phyloP scores from a whole-genome alignment of 73 alveolate species.

The Paramecium caudatum region DNA sequence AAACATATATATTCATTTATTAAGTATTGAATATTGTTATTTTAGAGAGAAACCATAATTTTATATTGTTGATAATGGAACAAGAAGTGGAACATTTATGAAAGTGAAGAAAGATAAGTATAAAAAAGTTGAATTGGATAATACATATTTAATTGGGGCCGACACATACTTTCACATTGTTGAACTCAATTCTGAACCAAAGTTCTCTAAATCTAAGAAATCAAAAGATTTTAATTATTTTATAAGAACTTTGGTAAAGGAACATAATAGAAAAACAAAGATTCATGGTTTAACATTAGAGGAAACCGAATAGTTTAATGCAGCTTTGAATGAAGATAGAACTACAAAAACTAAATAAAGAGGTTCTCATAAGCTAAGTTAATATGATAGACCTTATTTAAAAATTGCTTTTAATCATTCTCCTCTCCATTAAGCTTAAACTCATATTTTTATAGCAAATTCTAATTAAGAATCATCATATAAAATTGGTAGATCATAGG shows the following conservation, averaged over 20 bases:
- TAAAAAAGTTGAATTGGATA: neutral
- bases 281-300: constrained; percentile 35
- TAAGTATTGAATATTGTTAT: neutral
- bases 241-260: neutral
- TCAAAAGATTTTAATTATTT: neutral
- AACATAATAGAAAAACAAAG: neutral
- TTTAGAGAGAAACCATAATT: constrained; percentile 39
- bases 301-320: neutral
- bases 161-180: constrained; percentile 52
- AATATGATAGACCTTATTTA: constrained; percentile 42
- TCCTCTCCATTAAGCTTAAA: neutral
- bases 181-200: constrained; percentile 8
- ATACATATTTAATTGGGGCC: constrained; percentile 58
- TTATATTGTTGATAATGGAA: constrained; percentile 17
- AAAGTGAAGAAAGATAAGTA: constrained; percentile 35
- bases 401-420: constrained; percentile 37
- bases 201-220: neutral
- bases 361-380: neutral
- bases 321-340: neutral
- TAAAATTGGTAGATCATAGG: constrained; percentile 60
- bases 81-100: constrained; percentile 29
- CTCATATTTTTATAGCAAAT: constrained; percentile 44
- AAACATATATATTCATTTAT: constrained; percentile 41
- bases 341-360: neutral
- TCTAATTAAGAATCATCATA: constrained; percentile 8